Evolutionary conservation across 1,284 basidiomycete genomes (phyloP).

Genomic region (Rhodotorula sp.): DNA sequence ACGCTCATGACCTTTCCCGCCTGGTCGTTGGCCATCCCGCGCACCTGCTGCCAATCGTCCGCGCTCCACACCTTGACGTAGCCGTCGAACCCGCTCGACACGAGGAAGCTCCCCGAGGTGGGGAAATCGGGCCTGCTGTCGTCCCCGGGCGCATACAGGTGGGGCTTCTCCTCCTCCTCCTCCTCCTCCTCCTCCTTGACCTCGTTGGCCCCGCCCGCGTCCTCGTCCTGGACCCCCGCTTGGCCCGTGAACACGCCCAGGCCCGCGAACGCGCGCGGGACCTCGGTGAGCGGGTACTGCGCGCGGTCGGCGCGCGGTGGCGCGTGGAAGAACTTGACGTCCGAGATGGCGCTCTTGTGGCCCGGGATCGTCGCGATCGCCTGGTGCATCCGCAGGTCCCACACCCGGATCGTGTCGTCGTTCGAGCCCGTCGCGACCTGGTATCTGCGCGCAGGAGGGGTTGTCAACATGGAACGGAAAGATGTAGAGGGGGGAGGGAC

Average conservation of each 20-base stretch:
- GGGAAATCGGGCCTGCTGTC: constrained; percentile 34
- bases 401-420: constrained; percentile 96
- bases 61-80: constrained; percentile 95
- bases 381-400: constrained; percentile 92
- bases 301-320: constrained; percentile 52
- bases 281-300: constrained; percentile 15
- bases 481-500: constrained; percentile 42
- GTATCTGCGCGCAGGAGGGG: constrained; percentile 62
- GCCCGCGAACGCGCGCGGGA: constrained; percentile 29
- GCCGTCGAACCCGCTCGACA: constrained; percentile 92
- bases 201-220: constrained; percentile 5
- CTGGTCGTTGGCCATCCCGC: constrained; percentile 85
- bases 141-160: constrained; percentile 3
- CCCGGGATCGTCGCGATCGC: constrained; percentile 96
- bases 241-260: constrained; percentile 51
- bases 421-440: constrained; percentile 95
- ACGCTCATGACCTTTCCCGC: constrained; percentile 95
- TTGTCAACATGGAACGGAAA: background rate
- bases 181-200: constrained; percentile 17
- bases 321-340: constrained; percentile 85
- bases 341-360: constrained; percentile 90
- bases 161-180: constrained; percentile 48
- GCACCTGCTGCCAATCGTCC: constrained; percentile 93
- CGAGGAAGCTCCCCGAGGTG: constrained; percentile 81
- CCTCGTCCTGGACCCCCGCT: constrained; percentile 18